Conservation (phyloP, 768 basidiomycete species). For the Lentinus brumalis region DNA sequence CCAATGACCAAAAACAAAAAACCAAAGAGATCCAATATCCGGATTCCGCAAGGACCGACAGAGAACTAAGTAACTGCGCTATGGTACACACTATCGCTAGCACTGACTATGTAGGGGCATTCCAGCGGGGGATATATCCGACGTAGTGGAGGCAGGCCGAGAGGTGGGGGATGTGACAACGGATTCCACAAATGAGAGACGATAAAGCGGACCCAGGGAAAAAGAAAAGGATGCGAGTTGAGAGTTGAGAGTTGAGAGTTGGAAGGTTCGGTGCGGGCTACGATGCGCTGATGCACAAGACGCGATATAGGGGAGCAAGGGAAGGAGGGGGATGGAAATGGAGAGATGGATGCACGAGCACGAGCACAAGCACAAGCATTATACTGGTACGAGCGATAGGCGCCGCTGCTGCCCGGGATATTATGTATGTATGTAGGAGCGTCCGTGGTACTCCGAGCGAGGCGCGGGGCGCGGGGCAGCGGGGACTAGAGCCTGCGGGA, state of each 20-base stretch:
- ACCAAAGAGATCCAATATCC: too few species aligned
- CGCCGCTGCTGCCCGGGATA: background rate
- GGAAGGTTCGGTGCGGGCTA: too few species aligned
- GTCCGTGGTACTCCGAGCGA: background rate
- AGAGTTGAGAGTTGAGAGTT: background rate
- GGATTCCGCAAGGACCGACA: too few species aligned
- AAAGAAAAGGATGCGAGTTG: background rate
- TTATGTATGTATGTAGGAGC: background rate
- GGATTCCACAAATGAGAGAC: too few species aligned
- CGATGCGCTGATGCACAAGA: too few species aligned
- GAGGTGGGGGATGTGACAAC: too few species aligned
- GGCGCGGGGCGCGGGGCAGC: background rate
- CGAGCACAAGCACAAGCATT: background rate
- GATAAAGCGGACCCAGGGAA: too few species aligned
- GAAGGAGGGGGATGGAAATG: background rate
- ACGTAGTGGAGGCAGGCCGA: background rate
- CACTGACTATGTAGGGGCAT: background rate
- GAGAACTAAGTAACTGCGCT: too few species aligned
- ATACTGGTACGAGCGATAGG: conserved; percentile 17
- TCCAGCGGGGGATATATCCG: background rate
- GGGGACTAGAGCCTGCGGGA: conserved; percentile 8
- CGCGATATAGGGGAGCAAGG: background rate
- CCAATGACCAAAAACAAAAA: too few species aligned
- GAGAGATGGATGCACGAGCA: background rate
- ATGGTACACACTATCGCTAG: background rate